Conservation (phyloP, 257 asterid species). For the Salvia miltiorrhiza region DNA sequence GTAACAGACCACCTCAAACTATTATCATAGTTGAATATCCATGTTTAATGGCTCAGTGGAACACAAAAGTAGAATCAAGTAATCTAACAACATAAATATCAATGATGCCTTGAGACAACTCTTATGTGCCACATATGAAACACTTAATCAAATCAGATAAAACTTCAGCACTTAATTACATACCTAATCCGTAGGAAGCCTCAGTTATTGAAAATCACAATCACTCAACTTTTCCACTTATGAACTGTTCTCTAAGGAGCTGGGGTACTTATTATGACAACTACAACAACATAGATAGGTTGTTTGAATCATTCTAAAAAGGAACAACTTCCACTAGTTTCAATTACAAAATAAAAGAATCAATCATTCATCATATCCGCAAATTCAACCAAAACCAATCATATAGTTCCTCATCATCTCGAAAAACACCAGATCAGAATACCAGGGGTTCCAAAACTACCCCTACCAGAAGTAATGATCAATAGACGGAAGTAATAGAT, state of each 20-base stretch:
- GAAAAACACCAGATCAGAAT: too few species aligned
- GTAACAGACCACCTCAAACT: neutral
- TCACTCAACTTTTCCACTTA: neutral
- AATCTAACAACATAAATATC: neutral
- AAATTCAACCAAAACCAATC: too few species aligned
- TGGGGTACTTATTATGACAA: neutral
- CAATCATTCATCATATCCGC: too few species aligned
- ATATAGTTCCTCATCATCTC: too few species aligned
- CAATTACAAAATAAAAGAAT: too few species aligned
- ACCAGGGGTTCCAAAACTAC: too few species aligned
- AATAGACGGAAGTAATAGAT: too few species aligned
- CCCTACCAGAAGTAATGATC: too few species aligned
- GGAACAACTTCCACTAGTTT: constrained; percentile 3
- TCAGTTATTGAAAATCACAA: neutral
- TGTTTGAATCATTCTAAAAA: neutral
- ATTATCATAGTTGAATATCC: neutral
- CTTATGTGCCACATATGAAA: neutral
- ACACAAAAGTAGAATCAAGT: neutral
- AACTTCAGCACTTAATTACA: neutral
- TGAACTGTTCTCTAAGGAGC: neutral
- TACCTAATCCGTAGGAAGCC: constrained; percentile 6
- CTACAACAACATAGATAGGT: constrained; percentile 6
- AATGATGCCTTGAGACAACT: neutral
- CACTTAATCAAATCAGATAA: neutral
- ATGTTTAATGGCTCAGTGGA: neutral